Conservation (phyloP, 2,329 filamentous ascomycete species). For the Epichloe hybrida region DNA sequence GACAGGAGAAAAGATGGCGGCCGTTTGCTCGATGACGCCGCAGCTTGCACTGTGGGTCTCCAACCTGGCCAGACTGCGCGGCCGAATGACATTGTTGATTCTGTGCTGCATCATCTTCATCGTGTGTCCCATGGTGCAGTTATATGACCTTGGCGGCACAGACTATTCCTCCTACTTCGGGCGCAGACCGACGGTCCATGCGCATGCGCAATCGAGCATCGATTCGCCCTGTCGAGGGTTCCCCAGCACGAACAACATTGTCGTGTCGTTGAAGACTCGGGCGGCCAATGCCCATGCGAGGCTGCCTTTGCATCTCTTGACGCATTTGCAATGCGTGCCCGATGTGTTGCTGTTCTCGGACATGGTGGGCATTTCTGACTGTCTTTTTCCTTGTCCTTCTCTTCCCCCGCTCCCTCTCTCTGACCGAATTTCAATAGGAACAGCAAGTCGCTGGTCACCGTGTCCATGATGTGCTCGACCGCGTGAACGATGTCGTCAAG, state of each 20-base stretch:
- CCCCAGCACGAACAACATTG: slow-evolving; percentile 28
- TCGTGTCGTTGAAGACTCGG: slow-evolving; percentile 46
- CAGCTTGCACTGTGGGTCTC: background rate
- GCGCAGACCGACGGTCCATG: slow-evolving; percentile 17
- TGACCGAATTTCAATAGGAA: slow-evolving; percentile 19
- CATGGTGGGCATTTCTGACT: slow-evolving; percentile 16
- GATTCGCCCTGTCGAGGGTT: slow-evolving; percentile 26
- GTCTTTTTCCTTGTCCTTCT: background rate
- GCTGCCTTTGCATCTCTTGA: slow-evolving; percentile 41
- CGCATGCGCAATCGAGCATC: slow-evolving; percentile 23
- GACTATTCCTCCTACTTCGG: slow-evolving; percentile 17
- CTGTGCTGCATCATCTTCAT: background rate
- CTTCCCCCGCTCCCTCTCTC: background rate
- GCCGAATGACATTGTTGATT: background rate
- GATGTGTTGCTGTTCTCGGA: slow-evolving; percentile 46
- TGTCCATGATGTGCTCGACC: slow-evolving; percentile 27
- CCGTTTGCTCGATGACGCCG: background rate
- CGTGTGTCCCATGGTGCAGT: background rate
- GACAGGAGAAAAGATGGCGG: background rate
- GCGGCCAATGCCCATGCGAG: slow-evolving; percentile 41
- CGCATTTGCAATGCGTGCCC: slow-evolving; percentile 37
- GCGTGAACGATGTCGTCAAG: slow-evolving; percentile 24
- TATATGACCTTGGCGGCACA: background rate
- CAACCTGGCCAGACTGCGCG: background rate
- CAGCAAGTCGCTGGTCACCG: slow-evolving; percentile 34